Base-by-base conservation (phyloP, 805 yeast species). In the Diddensiella santjacobensis region DNA sequence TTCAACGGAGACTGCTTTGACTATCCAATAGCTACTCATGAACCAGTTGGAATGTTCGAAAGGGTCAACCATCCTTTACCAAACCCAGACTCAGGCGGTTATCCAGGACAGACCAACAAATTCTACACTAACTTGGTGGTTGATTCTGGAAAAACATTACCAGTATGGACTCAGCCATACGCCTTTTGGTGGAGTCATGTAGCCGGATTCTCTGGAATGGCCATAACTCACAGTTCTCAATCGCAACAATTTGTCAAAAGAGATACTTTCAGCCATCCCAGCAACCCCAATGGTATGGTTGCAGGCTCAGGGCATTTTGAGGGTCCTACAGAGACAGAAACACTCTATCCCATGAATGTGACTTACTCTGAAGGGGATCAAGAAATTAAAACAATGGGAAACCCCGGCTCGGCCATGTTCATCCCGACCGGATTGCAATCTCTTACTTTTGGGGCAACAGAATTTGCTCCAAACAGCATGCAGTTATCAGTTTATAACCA, bases 121-220 rank as follows among this genome's bases (percentile, higher is more conserved):
- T 85, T 84, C 58, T 86, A 81, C 61, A 83, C 83, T 22, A 86
- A 86, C 63, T 67, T 86, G 63, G 63, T 85, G 10, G 70, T 85
- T 35, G 87, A 73, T 0, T 72, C 73, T 46, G 38, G 38, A 8
- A 90, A 83, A 61, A 75, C 78, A 2, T 70, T 76, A 44, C 84
- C 89, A 0, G 74, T 79, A 0, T 85, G 90, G 90, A 79, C 90
- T 0, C 87, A 83, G 56, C 95, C 95, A 1, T 85, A 84, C 59
- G 78, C 84, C 30, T 64, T 84, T 4, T 85, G 88, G 90, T 71
- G 71, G 51, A 68, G 80, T 3, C 77, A 70, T 44, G 79, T 75
- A 47, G 66, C 65, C 26, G 58, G 54, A 45, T 35, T 35, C 20
- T 6, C 20, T 13, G 38, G 38, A 13, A 35, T 35, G 38, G 38